Base-by-base conservation (phyloP, 2,329 filamentous ascomycete genomes). In the Sporothrix schenckii region DNA sequence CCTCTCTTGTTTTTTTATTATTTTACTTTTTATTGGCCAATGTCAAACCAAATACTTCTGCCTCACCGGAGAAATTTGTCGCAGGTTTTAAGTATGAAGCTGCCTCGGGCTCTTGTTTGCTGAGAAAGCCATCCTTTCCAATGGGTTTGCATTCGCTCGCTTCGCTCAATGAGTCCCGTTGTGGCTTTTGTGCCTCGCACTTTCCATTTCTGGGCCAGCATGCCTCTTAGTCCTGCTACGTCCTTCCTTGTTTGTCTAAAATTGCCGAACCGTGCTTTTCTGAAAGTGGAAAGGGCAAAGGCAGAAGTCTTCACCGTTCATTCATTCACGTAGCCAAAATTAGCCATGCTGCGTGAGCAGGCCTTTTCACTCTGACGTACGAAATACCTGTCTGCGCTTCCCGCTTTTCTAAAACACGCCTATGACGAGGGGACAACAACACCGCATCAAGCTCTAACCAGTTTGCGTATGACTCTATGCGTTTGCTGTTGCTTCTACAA, bases 131-230 rank as follows among this genome's bases (percentile, higher is more conserved):
- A 47, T 27, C 21, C 27, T 63, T 27, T 21, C 58, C 58, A n/a
- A 27, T 19, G 44, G 47, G 13, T 63, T 44, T 39, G 58, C 44
- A 63, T 63, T 27, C n/a, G 9, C 10, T 47, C 39, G 11, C 6
- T 24, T 16, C 11, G 58, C 58, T n/a, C 58, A 41, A 13, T 2
- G 34, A 11, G 19, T 21, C 39, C 39, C 39, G 13, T 5, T 21
- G n/a, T 63, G 14, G 27, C 58, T 63, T 34, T 19, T 47, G 58
- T 39, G 58, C 58, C 39, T 24, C 58, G 56, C 56, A 10, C 34
- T 44, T 24, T 60, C 27, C 34, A 19, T 19, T 30, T 24, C 53
- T 30, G 24, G 53, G 4, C 52, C 53, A 60, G 3, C 5, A 34
- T 34, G 34, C 34, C 0, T 34, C 34, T 7, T 0, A 34, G 34